Percentiles rank a stretch among this genome's conserved stretches.
These are phyloP conservation scores for Microcos paniculata DNA, from an alignment of 345 rosid genomes.

Conservation along the genomic window DNA sequence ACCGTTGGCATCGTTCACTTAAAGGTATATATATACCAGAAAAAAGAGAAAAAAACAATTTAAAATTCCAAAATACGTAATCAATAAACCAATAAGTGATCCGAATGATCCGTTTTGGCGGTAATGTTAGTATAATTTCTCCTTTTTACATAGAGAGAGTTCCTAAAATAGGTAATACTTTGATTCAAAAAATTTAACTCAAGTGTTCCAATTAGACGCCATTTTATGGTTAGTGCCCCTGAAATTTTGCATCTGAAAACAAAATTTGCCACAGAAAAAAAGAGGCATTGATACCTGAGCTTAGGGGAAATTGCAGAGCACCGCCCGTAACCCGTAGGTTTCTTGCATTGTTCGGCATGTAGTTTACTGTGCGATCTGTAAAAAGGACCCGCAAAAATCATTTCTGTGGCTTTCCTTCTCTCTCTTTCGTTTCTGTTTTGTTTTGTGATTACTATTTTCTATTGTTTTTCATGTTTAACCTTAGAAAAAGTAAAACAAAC, in stretches of 20 bases:
- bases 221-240: conserved; percentile 12
- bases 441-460: conserved; percentile 23
- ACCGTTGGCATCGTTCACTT: conserved; percentile 80
- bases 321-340: conserved; percentile 30
- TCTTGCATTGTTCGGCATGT: conserved; percentile 30
- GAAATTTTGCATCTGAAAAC: conserved; percentile 9
- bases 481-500: not conserved
- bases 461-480: conserved; percentile 10
- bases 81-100: not conserved
- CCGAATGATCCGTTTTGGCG: conserved; percentile 19
- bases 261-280: conserved; percentile 15
- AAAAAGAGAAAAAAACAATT: not conserved
- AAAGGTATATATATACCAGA: conserved; percentile 60
- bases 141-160: not conserved
- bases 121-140: conserved; percentile 4
- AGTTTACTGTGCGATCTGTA: conserved; percentile 20
- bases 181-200: conserved; percentile 24
- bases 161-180: conserved; percentile 24
- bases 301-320: conserved; percentile 1
- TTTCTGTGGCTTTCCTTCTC: not conserved
- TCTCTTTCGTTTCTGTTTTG: conserved; percentile 14
- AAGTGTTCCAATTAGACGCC: conserved; percentile 22
- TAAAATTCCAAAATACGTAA: not conserved
- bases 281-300: conserved; percentile 42
- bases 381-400: not conserved